Percentiles rank a stretch among this genome's conserved stretches.
Conservation (phyloP, 2,329 filamentous ascomycete genomes). For the Madurella fahalii region DNA sequence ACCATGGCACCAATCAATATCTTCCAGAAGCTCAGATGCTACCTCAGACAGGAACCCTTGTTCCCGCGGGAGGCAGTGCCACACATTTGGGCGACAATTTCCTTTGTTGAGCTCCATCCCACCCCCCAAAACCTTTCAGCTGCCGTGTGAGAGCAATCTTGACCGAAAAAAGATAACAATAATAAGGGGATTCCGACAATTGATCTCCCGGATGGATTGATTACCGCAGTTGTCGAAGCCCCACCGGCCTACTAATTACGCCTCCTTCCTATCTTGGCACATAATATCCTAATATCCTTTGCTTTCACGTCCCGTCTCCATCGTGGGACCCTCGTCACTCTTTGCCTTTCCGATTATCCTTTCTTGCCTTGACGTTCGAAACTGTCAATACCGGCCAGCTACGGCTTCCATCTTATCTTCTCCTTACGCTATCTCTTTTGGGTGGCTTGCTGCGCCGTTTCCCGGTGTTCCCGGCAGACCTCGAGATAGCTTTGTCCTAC, state of each 20-base stretch:
- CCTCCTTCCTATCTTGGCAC: conserved; percentile 12
- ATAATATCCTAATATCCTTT: conserved; percentile 4
- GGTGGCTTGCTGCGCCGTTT: no score
- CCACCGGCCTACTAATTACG: neutral
- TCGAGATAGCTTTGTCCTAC: conserved; percentile 7
- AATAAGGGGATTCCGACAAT: no score
- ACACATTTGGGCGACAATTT: neutral
- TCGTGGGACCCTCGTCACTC: neutral
- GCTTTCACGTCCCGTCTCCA: neutral
- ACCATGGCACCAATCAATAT: conserved; percentile 17
- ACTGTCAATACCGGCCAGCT: neutral
- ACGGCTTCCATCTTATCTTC: neutral
- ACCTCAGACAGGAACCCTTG: conserved; percentile 13
- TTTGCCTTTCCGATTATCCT: neutral
- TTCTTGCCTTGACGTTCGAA: neutral
- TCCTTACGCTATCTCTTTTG: neutral
- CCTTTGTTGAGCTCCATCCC: conserved; percentile 6
- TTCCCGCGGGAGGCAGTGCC: conserved; percentile 13
- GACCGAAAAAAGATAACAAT: no score
- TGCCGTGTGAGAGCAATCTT: neutral
- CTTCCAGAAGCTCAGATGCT: conserved; percentile 20
- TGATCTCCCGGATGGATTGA: no score
- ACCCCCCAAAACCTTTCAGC: conserved; percentile 3
- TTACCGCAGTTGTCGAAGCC: no score
- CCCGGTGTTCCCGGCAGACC: neutral